Evolutionary conservation across 2,329 filamentous ascomycete species (phyloP), one percentile per base, ranked within the genome.

Genomic region (Cladophialophora immunda): DNA sequence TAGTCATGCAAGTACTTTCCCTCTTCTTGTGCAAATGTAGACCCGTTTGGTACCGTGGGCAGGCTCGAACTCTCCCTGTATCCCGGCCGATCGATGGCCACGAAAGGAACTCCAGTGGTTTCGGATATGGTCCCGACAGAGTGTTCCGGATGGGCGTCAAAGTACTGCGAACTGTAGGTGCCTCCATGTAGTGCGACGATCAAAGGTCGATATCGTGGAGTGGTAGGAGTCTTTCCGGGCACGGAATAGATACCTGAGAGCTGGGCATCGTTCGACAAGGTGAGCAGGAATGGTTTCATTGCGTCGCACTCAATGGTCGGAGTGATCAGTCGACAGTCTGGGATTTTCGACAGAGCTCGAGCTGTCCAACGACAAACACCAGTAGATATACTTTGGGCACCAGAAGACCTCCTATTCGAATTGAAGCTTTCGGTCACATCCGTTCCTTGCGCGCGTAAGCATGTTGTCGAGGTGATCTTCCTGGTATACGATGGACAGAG

Each of bases 1-100:
- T 62, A 62, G 41, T 25, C 34, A 55, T 62, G 50, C 17, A 56
- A 19, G 8, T 55, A 45, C 38, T 55, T 62, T 8, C 59, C 59
- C 32, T 56, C 50, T 55, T 55, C 59, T 29, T 55, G 59, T 19
- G 54, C 53, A 62, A 45, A 56, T 7, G 50, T 55, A 30, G 59
- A 62, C 17, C 47, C 59, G 0, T 17, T 6, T 11, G 59, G 34
- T 29, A 55, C 41, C 4, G 29, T 2, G 5, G 32, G 32, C 30
- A 62, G 29, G 4, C 19, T 15, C 8, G 50, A 54, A 52, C 50
- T 62, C 27, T 55, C 30, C 32, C 30, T 56, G 59, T 62, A 62
- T 7, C 50, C 50, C 17, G 50, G 59, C 17, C 50, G 59, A 7
- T 62, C 59, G 25, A 55, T 29, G 17, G 50, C 50, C 30, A 62